A percentile compares a stretch with the other conserved stretches of the same genome.
phyloP scores from a whole-genome alignment of 805 yeast species.

The Suhomyces emberorum region DNA sequence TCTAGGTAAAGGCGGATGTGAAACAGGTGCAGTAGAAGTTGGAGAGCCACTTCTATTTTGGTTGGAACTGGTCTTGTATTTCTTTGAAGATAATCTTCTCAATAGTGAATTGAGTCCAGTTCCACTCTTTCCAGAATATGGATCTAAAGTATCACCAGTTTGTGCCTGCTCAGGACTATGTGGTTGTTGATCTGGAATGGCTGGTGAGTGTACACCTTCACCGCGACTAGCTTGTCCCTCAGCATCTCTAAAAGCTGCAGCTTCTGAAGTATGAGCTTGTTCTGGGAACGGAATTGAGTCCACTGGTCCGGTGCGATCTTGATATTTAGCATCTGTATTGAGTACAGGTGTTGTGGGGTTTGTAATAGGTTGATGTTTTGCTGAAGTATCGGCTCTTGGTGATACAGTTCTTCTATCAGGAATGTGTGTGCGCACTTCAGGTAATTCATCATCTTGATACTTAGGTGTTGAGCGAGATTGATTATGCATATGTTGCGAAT shows the following conservation, averaged over 20 bases:
- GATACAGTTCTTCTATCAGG: conserved; percentile 1
- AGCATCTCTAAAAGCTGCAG: conserved; percentile 15
- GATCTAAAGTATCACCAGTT: conserved; percentile 31
- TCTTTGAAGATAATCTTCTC: conserved; percentile 35
- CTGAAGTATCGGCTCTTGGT: not conserved
- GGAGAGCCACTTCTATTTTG: conserved; percentile 11
- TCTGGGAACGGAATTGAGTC: conserved; percentile 29
- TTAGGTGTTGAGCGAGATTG: too few relatives aligned
- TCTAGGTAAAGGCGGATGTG: conserved; percentile 10
- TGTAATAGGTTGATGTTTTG: not conserved
- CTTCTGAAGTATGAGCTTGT: conserved; percentile 36
- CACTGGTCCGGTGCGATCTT: not conserved
- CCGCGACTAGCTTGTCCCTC: not conserved
- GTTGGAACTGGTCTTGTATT: conserved; percentile 13
- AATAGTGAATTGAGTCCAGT: conserved; percentile 35
- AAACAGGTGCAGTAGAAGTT: conserved; percentile 6
- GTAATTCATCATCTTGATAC: too few relatives aligned
- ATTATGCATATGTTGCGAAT: too few relatives aligned
- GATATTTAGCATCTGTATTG: not conserved
- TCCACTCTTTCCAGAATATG: conserved; percentile 22
- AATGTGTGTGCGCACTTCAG: not conserved
- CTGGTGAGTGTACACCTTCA: conserved; percentile 5
- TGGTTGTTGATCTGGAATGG: conserved; percentile 27
- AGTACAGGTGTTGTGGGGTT: not conserved
- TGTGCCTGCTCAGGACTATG: conserved; percentile 21